Evolutionary conservation across 2,329 filamentous ascomycete species (phyloP).

Genomic region (Orbilia oligospora): DNA sequence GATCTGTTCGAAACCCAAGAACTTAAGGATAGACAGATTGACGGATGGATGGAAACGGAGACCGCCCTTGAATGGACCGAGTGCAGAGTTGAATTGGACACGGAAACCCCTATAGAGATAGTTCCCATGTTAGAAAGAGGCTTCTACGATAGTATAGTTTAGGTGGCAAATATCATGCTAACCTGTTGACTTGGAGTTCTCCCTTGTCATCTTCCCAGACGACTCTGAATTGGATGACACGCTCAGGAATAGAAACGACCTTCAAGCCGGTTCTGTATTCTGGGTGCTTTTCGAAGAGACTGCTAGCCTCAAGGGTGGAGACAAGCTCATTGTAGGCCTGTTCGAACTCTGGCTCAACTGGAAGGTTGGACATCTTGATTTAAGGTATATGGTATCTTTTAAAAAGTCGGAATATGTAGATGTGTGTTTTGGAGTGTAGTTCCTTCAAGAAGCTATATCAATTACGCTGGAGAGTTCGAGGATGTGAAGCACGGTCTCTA

Average conservation of each 20-base stretch:
- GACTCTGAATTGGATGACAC: constrained; percentile 96
- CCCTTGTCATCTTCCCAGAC: constrained; percentile 96
- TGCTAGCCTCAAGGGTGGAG: constrained; percentile 93
- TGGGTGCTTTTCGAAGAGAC: constrained; percentile 92
- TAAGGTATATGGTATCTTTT: constrained; percentile 63
- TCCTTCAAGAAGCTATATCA: constrained; percentile 27
- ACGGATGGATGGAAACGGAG: constrained; percentile 93
- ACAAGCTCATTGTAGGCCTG: constrained; percentile 98
- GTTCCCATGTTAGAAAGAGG: constrained; percentile 66
- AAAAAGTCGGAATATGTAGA: neutral
- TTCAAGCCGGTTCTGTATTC: constrained; percentile 93
- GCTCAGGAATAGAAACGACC: constrained; percentile 91
- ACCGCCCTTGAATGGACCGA: constrained; percentile 98
- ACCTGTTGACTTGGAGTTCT: constrained; percentile 62
- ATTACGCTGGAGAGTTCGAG: constrained; percentile 35
- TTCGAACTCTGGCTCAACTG: constrained; percentile 95
- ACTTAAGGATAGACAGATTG: constrained; percentile 88
- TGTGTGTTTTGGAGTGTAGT: constrained; percentile 11
- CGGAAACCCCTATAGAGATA: constrained; percentile 88
- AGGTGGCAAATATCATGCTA: constrained; percentile 18
- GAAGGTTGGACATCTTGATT: constrained; percentile 81
- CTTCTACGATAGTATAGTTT: neutral
- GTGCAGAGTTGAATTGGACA: constrained; percentile 97
- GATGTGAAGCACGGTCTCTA: constrained; percentile 51
- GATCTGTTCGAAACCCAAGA: constrained; percentile 98